Conservation (phyloP, 164 flowering plant species). For the Umbellularia californica region DNA sequence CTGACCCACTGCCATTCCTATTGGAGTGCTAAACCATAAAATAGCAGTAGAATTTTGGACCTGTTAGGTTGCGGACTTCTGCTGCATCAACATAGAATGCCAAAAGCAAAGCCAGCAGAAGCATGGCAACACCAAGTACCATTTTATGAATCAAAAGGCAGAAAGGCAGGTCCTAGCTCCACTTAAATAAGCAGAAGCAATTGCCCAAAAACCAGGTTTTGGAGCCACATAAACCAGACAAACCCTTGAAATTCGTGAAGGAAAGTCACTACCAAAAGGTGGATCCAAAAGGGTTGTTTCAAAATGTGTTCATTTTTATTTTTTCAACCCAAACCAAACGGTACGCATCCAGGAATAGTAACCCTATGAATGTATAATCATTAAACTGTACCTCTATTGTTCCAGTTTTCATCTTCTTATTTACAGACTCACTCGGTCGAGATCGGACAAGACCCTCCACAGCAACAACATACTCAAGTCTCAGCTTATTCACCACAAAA, state of each 20-base stretch:
- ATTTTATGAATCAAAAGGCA: background rate
- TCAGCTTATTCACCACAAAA: slow-evolving; percentile 53
- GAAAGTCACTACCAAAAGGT: background rate
- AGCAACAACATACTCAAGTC: slow-evolving; percentile 81
- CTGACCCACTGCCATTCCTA: too few species aligned
- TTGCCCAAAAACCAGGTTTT: background rate
- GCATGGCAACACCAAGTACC: background rate
- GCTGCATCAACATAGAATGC: background rate
- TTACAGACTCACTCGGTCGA: slow-evolving; percentile 73
- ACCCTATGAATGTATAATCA: too few species aligned
- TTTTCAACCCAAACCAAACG: background rate
- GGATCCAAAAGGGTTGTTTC: background rate
- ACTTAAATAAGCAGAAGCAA: background rate
- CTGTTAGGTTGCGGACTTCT: background rate
- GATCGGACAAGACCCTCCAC: slow-evolving; percentile 76
- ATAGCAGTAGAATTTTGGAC: background rate
- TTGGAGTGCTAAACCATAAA: too few species aligned
- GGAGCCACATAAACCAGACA: background rate
- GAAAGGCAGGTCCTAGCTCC: background rate
- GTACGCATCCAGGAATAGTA: background rate
- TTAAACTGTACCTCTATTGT: slow-evolving; percentile 56
- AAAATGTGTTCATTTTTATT: background rate
- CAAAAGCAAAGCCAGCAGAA: background rate
- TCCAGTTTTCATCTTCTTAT: slow-evolving; percentile 86
- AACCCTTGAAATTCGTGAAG: background rate